Evolutionary conservation across 345 rosid species (phyloP), one percentile per base, ranked within the genome.

Genomic region (Eutrema heterophyllum): DNA sequence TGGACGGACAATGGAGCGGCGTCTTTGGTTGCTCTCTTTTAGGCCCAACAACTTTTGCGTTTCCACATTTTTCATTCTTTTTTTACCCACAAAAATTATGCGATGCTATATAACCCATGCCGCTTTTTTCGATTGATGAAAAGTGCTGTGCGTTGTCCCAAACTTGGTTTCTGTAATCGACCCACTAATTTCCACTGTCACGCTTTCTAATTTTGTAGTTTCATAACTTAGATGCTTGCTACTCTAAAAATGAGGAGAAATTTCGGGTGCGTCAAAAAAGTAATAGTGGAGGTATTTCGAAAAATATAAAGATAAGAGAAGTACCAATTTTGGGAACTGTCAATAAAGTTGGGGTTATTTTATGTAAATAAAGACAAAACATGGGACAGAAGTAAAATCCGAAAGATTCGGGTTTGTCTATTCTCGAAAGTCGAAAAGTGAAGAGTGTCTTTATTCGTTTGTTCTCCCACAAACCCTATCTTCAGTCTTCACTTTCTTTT

Each of bases 391-490:
- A 35, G 39, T 49, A 2, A 32, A 59, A 71, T 35, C 32, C 24
- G 61, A 38, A 61, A 71, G 68, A 71, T 63, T 60, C 41, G 68
- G 12, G 53, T 30, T 55, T 55, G 51, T 18, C 30, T n/a, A 39
- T 55, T 10, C 49, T 39, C 51, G 53, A 40, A 38, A 70, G 66
- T 15, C 30, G 41, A 40, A 40, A 57, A 60, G 64, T 58, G 43
- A 3, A 9, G 45, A 4, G 48, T 15, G 52, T 73, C 27, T 65
- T 45, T 30, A 52, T 72, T 41, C 70, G 67, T 24, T 61, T 48
- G 59, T 59, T 4, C 39, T 49, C 52, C 24, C 40, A 44, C 46
- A 52, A 74, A 67, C 78, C 78, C 68, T 67, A 74, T 74, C 78
- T 56, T 21, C 41, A 59, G 41, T 76, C 65, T 44, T 5, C 64